Evolutionary conservation across 768 basidiomycete species (phyloP).

Genomic region (Suillus lakei): DNA sequence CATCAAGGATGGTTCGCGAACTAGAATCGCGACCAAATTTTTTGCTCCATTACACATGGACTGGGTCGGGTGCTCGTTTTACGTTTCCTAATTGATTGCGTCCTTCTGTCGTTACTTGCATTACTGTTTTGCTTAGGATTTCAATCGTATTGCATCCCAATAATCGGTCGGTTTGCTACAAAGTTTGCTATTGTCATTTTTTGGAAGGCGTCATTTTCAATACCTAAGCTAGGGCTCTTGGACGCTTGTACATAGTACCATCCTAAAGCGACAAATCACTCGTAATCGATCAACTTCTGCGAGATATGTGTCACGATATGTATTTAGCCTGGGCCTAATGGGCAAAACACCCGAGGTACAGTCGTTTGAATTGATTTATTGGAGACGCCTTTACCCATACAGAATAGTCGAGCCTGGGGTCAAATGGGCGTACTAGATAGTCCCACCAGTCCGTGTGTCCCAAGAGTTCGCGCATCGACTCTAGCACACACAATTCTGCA

Average conservation of each 20-base stretch:
- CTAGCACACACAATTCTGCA: no score
- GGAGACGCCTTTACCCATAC: neutral
- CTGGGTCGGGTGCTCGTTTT: conserved; percentile 24
- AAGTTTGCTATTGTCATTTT: neutral
- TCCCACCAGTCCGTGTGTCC: no score
- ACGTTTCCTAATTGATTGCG: conserved; percentile 32
- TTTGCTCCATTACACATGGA: conserved; percentile 26
- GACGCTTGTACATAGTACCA: neutral
- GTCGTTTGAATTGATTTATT: no score
- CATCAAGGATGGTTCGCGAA: conserved; percentile 24
- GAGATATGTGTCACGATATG: neutral
- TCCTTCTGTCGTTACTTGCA: conserved; percentile 35
- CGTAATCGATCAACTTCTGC: neutral
- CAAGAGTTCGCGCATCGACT: no score
- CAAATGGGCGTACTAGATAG: no score
- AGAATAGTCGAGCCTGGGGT: no score
- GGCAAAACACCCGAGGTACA: no score
- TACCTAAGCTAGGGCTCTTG: neutral
- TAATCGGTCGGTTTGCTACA: conserved; percentile 3
- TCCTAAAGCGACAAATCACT: neutral
- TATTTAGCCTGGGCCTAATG: neutral
- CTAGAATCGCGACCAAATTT: conserved; percentile 25
- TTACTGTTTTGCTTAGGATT: conserved; percentile 31
- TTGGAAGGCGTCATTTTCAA: neutral
- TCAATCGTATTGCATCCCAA: conserved; percentile 23